Evolutionary conservation across 208 protist species (phyloP).

Genomic region (Trypanosoma brucei): DNA sequence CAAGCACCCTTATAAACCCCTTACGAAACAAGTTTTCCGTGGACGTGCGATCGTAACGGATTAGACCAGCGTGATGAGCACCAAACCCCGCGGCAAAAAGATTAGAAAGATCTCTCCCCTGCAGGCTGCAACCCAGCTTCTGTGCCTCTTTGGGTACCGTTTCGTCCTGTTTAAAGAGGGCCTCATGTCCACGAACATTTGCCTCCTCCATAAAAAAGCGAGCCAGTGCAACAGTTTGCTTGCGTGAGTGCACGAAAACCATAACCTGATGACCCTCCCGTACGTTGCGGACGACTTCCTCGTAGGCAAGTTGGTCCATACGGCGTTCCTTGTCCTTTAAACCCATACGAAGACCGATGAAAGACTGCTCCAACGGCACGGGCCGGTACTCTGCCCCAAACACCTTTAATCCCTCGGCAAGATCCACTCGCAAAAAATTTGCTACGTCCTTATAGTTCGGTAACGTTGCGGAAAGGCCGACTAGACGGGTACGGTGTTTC

Average conservation of each 20-base stretch:
- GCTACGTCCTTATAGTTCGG: slow-evolving; percentile 99
- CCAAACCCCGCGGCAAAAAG: slow-evolving; percentile 92
- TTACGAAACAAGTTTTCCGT: slow-evolving; percentile 95
- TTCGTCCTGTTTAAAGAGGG: slow-evolving; percentile 53
- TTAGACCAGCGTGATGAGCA: slow-evolving; percentile 96
- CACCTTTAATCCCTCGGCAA: slow-evolving; percentile 92
- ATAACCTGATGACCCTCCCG: slow-evolving; percentile 95
- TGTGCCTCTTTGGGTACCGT: slow-evolving; percentile 36
- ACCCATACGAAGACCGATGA: slow-evolving; percentile 90
- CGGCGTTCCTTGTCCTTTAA: slow-evolving; percentile 53
- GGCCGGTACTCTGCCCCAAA: slow-evolving; percentile 96
- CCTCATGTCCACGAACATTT: slow-evolving; percentile 35
- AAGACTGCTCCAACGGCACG: slow-evolving; percentile 96
- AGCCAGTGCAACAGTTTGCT: slow-evolving; percentile 93
- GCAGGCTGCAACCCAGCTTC: slow-evolving; percentile 54
- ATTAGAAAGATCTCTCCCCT: slow-evolving; percentile 82
- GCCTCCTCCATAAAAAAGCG: slow-evolving; percentile 90
- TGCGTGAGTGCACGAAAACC: slow-evolving; percentile 98
- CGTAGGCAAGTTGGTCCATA: slow-evolving; percentile 71
- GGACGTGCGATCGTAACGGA: slow-evolving; percentile 92
- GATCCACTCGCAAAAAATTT: slow-evolving; percentile 93
- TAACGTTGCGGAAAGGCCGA: slow-evolving; percentile 98
- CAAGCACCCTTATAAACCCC: slow-evolving; percentile 93
- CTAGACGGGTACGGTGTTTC: slow-evolving; percentile 89
- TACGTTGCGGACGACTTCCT: slow-evolving; percentile 82